Base-by-base conservation (phyloP, 108 stramenopile genomes). In the Cyclostephanos invisitatus region DNA sequence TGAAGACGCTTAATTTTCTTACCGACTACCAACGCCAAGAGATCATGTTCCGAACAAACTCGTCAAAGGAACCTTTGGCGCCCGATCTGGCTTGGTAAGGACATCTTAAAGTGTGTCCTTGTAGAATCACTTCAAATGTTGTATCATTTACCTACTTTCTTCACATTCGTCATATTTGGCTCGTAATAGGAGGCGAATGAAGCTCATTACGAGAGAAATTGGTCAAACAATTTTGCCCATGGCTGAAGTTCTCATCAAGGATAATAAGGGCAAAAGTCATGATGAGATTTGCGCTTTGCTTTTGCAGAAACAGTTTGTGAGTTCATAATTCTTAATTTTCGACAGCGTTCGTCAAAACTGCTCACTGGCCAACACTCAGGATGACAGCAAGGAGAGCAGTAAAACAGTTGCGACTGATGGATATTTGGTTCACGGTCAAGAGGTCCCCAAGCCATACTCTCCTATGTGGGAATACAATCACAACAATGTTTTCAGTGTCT, bases 21-120 rank as follows among this genome's bases (percentile, higher is more conserved):
- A 62, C 64, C 11, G 77, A 67, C 8, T 70, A 78, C 37, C 80
- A 83, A 29, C 65, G 58, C 32, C 67, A 70, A 14, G 86, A 87
- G 70, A 77, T 89, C 47, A 75, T 89, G 82, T 89, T 83, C 74
- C 72, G 88, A 25, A 89, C 88, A 22, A 73, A 59, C 29, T 76
- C 88, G 14, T 77, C 74, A 47, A 83, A 73, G 68, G 84, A 84
- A 62, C 37, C 68, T 6, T 27, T 89, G 57, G 59, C 82, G 47
- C 62, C 85, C 1, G 86, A 85, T 2, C 65, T 64, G 1, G 83
- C 81, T 9, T 85, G 85, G 84, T 54, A 15, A 54, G 53, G 22
- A 27, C 6, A 18, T 11, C 2, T 7, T 5, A 11, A 27, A 54
- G 25, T 8, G 20, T 54, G 22, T 0, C 22, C 0, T 54, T 54